phyloP scores from a whole-genome alignment of 305 asterid genomes.

The Fraxinus dipetala region DNA sequence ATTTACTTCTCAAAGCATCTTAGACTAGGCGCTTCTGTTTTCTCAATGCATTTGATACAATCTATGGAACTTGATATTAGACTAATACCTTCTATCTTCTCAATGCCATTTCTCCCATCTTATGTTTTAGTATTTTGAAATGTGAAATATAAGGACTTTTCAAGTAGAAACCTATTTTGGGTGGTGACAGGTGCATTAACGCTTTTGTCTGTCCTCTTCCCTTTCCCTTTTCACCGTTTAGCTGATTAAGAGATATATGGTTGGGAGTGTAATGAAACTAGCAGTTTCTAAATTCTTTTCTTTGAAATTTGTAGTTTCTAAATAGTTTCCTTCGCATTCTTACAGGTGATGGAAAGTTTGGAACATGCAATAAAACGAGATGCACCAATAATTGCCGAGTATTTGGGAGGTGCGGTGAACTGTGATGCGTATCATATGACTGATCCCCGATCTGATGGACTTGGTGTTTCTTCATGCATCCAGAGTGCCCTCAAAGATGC shows the following conservation, averaged over 20 bases:
- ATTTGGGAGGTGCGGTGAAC: too few species aligned
- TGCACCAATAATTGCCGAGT: too few species aligned
- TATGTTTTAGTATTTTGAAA: not conserved
- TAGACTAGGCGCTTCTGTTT: not conserved
- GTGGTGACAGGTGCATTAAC: not conserved
- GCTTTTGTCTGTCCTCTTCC: not conserved
- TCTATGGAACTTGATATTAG: not conserved
- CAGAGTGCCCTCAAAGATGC: too few species aligned
- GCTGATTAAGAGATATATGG: not conserved
- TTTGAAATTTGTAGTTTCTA: slow-evolving; percentile 4
- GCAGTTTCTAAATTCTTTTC: too few species aligned
- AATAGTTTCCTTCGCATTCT: not conserved
- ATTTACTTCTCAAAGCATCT: not conserved
- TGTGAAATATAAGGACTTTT: not conserved
- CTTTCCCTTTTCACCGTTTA: not conserved
- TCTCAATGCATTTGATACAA: not conserved
- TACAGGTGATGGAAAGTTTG: slow-evolving; percentile 1
- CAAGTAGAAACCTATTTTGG: not conserved
- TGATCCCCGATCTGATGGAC: too few species aligned
- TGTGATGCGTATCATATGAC: too few species aligned
- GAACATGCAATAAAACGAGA: too few species aligned
- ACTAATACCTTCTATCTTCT: not conserved
- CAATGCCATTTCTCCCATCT: not conserved
- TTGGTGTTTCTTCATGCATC: too few species aligned
- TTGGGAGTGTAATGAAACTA: not conserved